These are phyloP conservation scores for Geum urbanum DNA, from an alignment of 306 rosid genomes.

Conservation along the genomic window DNA sequence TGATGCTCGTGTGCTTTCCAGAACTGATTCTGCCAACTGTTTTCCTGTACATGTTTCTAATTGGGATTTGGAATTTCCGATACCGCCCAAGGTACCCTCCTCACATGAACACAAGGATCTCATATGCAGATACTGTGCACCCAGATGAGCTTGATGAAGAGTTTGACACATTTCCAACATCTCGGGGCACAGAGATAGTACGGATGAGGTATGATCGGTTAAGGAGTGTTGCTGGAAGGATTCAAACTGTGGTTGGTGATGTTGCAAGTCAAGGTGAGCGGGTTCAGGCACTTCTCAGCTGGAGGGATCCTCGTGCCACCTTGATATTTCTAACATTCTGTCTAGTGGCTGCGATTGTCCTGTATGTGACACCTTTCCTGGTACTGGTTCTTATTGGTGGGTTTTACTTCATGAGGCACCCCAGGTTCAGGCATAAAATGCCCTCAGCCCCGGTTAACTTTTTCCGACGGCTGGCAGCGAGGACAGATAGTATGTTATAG, in stretches of 20 bases:
- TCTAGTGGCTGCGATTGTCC: conserved; percentile 46
- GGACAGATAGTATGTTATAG: conserved; percentile 74
- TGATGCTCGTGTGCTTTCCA: conserved; percentile 80
- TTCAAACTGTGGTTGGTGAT: conserved; percentile 87
- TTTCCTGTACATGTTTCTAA: conserved; percentile 81
- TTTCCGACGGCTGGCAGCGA: conserved; percentile 86
- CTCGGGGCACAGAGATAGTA: conserved; percentile 42
- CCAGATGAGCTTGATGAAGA: conserved; percentile 91
- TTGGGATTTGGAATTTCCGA: conserved; percentile 82
- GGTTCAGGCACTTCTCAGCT: conserved; percentile 64
- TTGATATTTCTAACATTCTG: conserved; percentile 57
- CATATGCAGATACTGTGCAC: conserved; percentile 53
- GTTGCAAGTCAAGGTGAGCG: conserved; percentile 91
- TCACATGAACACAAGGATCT: conserved; percentile 72
- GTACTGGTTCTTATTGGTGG: conserved; percentile 48
- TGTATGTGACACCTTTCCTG: conserved; percentile 67
- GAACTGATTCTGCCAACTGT: conserved; percentile 79
- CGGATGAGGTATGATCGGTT: conserved; percentile 83
- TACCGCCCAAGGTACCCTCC: conserved; percentile 72
- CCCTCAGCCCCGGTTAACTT: conserved; percentile 64
- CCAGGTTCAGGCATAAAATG: conserved; percentile 59
- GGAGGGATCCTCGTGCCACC: conserved; percentile 97
- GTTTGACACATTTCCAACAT: conserved; percentile 70
- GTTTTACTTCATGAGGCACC: conserved; percentile 84
- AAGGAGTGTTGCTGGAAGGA: conserved; percentile 74